A percentile compares a stretch with the other conserved stretches of the same genome.
Evolutionary conservation across 208 protist species (phyloP).

Genomic region (Crithidia sp.): DNA sequence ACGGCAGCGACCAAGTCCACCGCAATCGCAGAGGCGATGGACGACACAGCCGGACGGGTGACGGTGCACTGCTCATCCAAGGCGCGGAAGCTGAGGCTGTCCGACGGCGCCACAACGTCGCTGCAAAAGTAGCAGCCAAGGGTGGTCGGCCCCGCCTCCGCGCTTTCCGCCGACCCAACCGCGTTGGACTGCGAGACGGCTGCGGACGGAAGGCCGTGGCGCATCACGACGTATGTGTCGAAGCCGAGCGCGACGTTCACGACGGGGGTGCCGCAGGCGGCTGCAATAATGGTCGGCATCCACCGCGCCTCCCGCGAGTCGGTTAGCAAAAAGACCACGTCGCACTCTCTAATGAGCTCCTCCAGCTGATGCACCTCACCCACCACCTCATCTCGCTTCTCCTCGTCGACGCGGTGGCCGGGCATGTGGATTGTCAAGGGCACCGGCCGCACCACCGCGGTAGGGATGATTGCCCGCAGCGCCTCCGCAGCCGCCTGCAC

Average conservation of each 20-base stretch:
- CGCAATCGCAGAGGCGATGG: slow-evolving; percentile 92
- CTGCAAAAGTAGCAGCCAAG: slow-evolving; percentile 99
- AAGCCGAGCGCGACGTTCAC: slow-evolving; percentile 98
- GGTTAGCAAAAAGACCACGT: slow-evolving; percentile 98
- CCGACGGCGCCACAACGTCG: slow-evolving; percentile 93
- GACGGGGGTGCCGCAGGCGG: slow-evolving; percentile 84
- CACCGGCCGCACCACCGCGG: slow-evolving; percentile 46
- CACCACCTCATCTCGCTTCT: slow-evolving; percentile 28
- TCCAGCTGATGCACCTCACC: slow-evolving; percentile 66
- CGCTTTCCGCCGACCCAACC: background rate
- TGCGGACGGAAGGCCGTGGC: slow-evolving; percentile 87
- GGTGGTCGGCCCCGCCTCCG: background rate
- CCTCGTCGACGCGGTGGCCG: slow-evolving; percentile 86
- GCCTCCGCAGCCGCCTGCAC: slow-evolving; percentile 89
- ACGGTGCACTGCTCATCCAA: slow-evolving; percentile 99
- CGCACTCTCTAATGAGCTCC: slow-evolving; percentile 85
- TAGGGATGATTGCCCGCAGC: slow-evolving; percentile 91
- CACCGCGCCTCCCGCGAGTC: slow-evolving; percentile 98
- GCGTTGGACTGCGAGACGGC: slow-evolving; percentile 23
- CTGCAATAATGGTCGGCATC: slow-evolving; percentile 96
- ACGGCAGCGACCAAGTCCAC: slow-evolving; percentile 95
- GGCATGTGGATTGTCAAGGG: slow-evolving; percentile 97
- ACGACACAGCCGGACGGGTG: slow-evolving; percentile 93
- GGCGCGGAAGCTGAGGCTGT: slow-evolving; percentile 93
- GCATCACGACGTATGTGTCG: slow-evolving; percentile 97